Percentiles rank a stretch among this genome's conserved stretches.
These are phyloP conservation scores for Wickerhamia fluorescens DNA, from an alignment of 805 yeast genomes.

Conservation along the genomic window DNA sequence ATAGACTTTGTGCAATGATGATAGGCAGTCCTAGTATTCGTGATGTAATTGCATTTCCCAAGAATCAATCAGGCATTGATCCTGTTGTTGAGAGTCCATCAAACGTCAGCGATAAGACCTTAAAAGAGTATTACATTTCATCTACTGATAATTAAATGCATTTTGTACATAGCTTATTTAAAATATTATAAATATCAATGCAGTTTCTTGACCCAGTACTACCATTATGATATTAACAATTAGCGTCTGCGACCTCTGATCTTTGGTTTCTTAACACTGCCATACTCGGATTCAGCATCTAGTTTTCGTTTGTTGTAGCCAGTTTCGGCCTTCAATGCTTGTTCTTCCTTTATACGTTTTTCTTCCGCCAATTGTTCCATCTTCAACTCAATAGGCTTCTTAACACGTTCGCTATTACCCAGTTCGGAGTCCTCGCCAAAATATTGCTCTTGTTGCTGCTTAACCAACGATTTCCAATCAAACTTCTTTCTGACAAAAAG, in stretches of 20 bases:
- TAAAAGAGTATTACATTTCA: constrained; percentile 48
- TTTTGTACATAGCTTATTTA: not conserved
- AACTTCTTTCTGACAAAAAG: constrained; percentile 60
- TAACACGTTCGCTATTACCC: constrained; percentile 13
- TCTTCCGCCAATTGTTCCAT: constrained; percentile 31
- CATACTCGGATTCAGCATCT: constrained; percentile 10
- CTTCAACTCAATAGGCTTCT: constrained; percentile 36
- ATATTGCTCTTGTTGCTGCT: constrained; percentile 33
- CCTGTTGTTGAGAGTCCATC: constrained; percentile 86
- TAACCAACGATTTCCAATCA: constrained; percentile 74
- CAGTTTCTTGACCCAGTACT: not conserved
- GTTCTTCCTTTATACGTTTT: constrained; percentile 20
- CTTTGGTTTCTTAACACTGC: constrained; percentile 1
- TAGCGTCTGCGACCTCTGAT: constrained; percentile 5
- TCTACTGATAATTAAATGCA: not conserved
- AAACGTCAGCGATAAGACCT: constrained; percentile 40
- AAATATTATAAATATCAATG: constrained; percentile 1
- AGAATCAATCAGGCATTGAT: constrained; percentile 82
- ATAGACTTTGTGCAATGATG: constrained; percentile 86
- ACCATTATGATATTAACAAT: not conserved
- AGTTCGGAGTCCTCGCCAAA: constrained; percentile 13
- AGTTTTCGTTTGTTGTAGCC: constrained; percentile 16
- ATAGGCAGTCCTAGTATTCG: constrained; percentile 71
- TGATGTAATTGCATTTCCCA: constrained; percentile 95
- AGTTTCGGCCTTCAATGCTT: constrained; percentile 13